phyloP scores from a whole-genome alignment of 768 basidiomycete species.

The Podaxis pistillaris region DNA sequence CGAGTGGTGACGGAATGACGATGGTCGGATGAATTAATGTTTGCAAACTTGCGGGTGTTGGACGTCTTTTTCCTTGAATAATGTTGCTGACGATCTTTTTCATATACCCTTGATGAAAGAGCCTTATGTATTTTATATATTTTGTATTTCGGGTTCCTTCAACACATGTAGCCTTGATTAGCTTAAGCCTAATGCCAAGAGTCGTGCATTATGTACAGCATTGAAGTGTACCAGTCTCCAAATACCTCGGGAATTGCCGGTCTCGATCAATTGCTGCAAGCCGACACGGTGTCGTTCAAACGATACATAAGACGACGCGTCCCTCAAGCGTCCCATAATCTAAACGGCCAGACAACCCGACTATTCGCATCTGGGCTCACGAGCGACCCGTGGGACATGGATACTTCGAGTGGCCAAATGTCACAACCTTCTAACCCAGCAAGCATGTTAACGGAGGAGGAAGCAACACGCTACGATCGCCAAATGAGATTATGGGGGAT shows the following conservation, averaged over 20 bases:
- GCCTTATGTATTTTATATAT: constrained; percentile 13
- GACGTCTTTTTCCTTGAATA: neutral
- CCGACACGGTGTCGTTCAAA: neutral
- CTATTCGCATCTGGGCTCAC: neutral
- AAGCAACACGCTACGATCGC: constrained; percentile 84
- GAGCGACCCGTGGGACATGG: neutral
- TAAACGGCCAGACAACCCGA: neutral
- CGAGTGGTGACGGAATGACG: constrained; percentile 55
- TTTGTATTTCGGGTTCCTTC: constrained; percentile 3
- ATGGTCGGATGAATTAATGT: constrained; percentile 25
- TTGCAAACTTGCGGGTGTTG: neutral
- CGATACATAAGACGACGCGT: neutral
- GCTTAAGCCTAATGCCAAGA: constrained; percentile 1
- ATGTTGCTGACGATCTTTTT: constrained; percentile 7
- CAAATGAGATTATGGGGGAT: constrained; percentile 98
- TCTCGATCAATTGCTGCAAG: neutral
- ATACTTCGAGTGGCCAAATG: neutral
- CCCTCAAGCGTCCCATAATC: neutral
- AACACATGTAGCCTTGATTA: constrained; percentile 10
- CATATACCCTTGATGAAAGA: constrained; percentile 13
- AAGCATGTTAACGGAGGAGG: constrained; percentile 61
- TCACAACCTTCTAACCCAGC: neutral
- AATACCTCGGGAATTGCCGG: constrained; percentile 7
- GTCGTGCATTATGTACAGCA: neutral
- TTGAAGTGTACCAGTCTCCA: neutral